These are phyloP conservation scores for Tubosaeta sp. DNA, from an alignment of 768 basidiomycete species.

Conservation along the genomic window DNA sequence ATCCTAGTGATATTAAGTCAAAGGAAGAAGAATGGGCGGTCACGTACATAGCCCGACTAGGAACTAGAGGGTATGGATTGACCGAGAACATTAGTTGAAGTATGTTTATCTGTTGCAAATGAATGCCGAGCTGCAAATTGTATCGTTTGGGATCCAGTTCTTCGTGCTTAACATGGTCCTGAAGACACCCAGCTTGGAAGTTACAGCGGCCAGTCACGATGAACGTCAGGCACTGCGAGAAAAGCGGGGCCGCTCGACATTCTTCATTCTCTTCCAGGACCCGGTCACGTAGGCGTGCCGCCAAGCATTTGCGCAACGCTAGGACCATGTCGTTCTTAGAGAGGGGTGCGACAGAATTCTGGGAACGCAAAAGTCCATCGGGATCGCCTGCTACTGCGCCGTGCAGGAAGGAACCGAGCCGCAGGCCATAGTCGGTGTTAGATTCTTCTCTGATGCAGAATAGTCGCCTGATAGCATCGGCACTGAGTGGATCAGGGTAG, in stretches of 20 bases:
- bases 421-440: conserved; percentile 8
- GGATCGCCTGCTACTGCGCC: not conserved
- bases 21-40: not conserved
- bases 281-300: conserved; percentile 21
- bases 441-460: conserved; percentile 12
- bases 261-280: conserved; percentile 32
- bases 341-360: conserved; percentile 11
- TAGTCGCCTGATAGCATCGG: conserved; percentile 26
- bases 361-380: not conserved
- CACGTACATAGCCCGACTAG: conserved; percentile 5
- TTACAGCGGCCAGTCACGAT: conserved; percentile 32
- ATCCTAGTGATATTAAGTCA: not conserved
- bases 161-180: conserved; percentile 32
- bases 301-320: conserved; percentile 24
- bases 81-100: conserved; percentile 31
- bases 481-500: conserved; percentile 4
- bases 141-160: conserved; percentile 33
- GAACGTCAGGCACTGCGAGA: conserved; percentile 39
- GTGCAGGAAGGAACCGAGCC: conserved; percentile 7
- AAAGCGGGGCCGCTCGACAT: conserved; percentile 28
- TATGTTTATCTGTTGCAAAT: conserved; percentile 49
- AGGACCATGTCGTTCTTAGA: conserved; percentile 18
- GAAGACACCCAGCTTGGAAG: conserved; percentile 29
- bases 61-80: not conserved
- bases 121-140: conserved; percentile 39